Conservation (phyloP, 352 stramenopile species). For the Pythium oligandrum region DNA sequence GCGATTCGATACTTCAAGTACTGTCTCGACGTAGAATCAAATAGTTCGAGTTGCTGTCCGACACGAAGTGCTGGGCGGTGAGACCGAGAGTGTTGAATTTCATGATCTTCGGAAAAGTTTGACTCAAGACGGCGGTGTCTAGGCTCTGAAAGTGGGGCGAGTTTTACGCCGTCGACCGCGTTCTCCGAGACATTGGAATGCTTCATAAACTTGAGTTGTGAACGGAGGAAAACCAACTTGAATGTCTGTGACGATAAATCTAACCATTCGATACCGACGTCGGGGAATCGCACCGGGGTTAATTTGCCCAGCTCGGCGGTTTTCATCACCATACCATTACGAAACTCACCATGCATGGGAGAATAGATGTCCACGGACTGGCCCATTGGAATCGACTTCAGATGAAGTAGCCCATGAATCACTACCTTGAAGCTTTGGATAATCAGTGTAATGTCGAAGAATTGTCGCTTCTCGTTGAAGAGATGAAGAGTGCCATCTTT, state of each 20-base stretch:
- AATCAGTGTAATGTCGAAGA: conserved; percentile 35
- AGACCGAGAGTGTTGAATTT: conserved; percentile 5
- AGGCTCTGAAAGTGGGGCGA: background rate
- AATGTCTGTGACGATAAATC: conserved; percentile 51
- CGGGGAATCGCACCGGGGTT: conserved; percentile 30
- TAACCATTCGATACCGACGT: conserved; percentile 38
- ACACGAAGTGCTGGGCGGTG: conserved; percentile 12
- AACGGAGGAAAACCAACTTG: conserved; percentile 41
- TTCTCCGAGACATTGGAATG: background rate
- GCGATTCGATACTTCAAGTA: conserved; percentile 28
- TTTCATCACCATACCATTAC: conserved; percentile 32
- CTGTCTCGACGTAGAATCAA: conserved; percentile 18
- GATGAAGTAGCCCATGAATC: conserved; percentile 34
- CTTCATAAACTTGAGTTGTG: background rate
- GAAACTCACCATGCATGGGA: conserved; percentile 37
- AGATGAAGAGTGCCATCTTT: conserved; percentile 33
- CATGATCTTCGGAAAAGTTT: background rate
- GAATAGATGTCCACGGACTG: conserved; percentile 53
- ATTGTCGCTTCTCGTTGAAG: conserved; percentile 45
- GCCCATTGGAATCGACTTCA: conserved; percentile 43
- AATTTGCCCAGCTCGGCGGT: conserved; percentile 30
- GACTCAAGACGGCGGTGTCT: conserved; percentile 1
- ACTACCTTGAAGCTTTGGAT: conserved; percentile 51
- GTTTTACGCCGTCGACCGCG: background rate
- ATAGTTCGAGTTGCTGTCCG: conserved; percentile 26